Conservation (phyloP, 2,329 filamentous ascomycete species). For the Fusarium ramigenum region DNA sequence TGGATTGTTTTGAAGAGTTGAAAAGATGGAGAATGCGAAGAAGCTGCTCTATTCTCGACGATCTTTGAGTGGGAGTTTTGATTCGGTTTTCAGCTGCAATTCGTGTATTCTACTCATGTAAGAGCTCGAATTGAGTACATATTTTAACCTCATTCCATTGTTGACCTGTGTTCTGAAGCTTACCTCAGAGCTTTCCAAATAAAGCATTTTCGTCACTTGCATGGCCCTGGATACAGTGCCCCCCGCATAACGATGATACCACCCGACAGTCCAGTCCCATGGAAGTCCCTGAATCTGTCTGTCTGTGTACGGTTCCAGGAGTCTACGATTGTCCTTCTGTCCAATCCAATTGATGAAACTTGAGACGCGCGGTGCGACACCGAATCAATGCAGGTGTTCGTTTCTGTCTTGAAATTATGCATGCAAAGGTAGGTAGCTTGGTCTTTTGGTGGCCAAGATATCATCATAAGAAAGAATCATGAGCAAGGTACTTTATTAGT, state of each 20-base stretch:
- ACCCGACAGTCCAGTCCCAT: conserved; percentile 33
- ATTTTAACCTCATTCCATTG: conserved; percentile 7
- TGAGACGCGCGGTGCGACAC: conserved; percentile 17
- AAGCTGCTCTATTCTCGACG: background rate
- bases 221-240: conserved; percentile 37
- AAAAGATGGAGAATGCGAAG: background rate
- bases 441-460: background rate
- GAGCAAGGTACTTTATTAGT: background rate
- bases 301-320: conserved; percentile 3
- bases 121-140: conserved; percentile 36
- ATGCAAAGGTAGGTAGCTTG: background rate
- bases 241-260: conserved; percentile 42
- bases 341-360: conserved; percentile 1
- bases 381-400: conserved; percentile 2
- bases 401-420: background rate
- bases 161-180: conserved; percentile 8
- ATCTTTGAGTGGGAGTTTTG: background rate
- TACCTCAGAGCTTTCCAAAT: conserved; percentile 6
- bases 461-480: background rate
- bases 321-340: background rate
- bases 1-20: conserved; percentile 7
- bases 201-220: conserved; percentile 24
- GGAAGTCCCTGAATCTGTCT: background rate
- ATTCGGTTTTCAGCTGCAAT: background rate
- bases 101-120: background rate